These are phyloP conservation scores for Triticum urartu DNA, from an alignment of 176 grass and related monocot genomes.

Conservation along the genomic window DNA sequence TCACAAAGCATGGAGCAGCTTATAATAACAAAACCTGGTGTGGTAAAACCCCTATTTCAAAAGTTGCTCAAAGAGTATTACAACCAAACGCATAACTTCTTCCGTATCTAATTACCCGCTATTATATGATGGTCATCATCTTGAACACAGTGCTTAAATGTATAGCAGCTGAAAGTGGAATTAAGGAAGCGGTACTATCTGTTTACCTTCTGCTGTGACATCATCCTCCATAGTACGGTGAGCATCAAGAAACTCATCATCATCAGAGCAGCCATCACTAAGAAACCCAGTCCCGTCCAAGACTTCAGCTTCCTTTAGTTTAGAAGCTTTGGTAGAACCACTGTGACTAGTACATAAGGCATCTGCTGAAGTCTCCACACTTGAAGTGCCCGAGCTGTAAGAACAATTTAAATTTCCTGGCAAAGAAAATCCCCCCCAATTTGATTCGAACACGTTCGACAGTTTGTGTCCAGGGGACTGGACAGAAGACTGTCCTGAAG, in stretches of 20 bases:
- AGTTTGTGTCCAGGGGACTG: conserved; percentile 31
- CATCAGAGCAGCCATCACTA: conserved; percentile 58
- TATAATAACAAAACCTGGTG: conserved; percentile 9
- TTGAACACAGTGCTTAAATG: conserved; percentile 9
- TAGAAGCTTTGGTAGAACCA: conserved; percentile 31
- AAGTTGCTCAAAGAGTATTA: neutral
- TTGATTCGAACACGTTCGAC: conserved; percentile 32
- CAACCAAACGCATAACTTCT: neutral
- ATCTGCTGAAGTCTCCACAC: conserved; percentile 54
- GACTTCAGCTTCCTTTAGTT: conserved; percentile 40
- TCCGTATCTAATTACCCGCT: conserved; percentile 9
- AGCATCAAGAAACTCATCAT: conserved; percentile 56
- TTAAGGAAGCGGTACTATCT: conserved; percentile 5
- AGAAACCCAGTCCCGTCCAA: conserved; percentile 39
- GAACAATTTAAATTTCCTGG: conserved; percentile 33
- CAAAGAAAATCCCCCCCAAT: conserved; percentile 30
- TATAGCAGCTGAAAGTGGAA: conserved; percentile 20
- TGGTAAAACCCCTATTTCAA: neutral
- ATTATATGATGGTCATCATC: conserved; percentile 10
- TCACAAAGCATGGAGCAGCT: neutral
- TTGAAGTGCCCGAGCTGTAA: conserved; percentile 72
- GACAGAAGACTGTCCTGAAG: conserved; percentile 43
- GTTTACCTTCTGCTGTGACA: conserved; percentile 59
- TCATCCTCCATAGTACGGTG: conserved; percentile 47
- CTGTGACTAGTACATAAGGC: conserved; percentile 37